Evolutionary conservation across 108 stramenopile genomes (phyloP).

Genomic region (Cyclotella baltica): DNA sequence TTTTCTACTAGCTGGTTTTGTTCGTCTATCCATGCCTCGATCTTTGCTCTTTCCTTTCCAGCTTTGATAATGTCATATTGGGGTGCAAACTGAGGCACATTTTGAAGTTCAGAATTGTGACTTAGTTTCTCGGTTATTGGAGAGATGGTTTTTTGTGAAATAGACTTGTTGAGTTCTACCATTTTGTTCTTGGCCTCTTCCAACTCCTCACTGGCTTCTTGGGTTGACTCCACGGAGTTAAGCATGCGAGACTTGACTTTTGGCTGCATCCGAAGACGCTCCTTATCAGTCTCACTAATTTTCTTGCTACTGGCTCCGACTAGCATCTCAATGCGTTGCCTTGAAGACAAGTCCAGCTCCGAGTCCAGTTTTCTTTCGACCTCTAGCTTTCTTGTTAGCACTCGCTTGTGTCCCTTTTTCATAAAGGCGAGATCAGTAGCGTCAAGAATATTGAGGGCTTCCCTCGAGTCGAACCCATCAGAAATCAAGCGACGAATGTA

Average conservation of each 20-base stretch:
- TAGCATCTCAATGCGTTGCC: slow-evolving; percentile 8
- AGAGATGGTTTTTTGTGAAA: neutral
- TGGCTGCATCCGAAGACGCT: neutral
- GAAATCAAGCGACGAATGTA: slow-evolving; percentile 36
- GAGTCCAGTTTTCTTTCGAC: slow-evolving; percentile 21
- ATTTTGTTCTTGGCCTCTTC: slow-evolving; percentile 2
- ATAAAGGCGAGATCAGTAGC: slow-evolving; percentile 46
- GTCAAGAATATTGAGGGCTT: slow-evolving; percentile 36
- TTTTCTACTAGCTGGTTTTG: slow-evolving; percentile 30
- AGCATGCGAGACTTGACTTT: neutral
- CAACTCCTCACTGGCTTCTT: slow-evolving; percentile 10
- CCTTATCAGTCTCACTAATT: neutral
- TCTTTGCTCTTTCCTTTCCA: neutral
- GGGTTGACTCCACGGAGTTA: neutral
- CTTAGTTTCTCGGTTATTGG: too few species aligned
- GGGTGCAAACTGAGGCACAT: too few species aligned
- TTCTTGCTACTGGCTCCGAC: slow-evolving; percentile 7
- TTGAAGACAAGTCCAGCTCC: slow-evolving; percentile 4
- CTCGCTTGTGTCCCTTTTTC: slow-evolving; percentile 51
- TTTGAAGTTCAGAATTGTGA: too few species aligned
- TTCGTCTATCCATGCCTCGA: slow-evolving; percentile 31
- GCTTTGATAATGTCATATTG: neutral
- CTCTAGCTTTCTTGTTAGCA: slow-evolving; percentile 18
- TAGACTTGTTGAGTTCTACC: neutral
- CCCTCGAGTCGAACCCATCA: slow-evolving; percentile 51